Percentiles rank a stretch among this genome's conserved stretches.
Evolutionary conservation across 1,284 basidiomycete species (phyloP).

Genomic region (Cutaneotrichosporon dermatis): DNA sequence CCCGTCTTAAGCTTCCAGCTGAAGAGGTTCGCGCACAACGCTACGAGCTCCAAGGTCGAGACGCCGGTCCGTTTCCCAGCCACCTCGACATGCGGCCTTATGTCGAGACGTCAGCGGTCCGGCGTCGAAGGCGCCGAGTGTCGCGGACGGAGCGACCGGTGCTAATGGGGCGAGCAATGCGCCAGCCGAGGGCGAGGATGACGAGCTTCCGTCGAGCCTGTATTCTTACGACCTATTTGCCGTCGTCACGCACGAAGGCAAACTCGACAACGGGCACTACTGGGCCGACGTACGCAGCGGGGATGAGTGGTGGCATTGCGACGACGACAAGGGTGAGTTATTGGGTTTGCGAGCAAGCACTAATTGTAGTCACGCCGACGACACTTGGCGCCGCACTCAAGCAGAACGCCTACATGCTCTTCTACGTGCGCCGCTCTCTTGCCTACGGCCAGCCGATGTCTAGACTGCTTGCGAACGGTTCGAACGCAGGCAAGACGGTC

Average conservation of each 20-base stretch:
- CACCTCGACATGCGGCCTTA: constrained; percentile 83
- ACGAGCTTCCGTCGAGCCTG: constrained; percentile 56
- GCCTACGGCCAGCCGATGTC: constrained; percentile 56
- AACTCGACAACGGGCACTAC: constrained; percentile 92
- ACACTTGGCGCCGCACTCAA: constrained; percentile 62
- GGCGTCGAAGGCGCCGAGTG: constrained; percentile 10
- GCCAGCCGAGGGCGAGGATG: constrained; percentile 7
- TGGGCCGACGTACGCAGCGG: constrained; percentile 39
- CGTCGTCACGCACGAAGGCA: constrained; percentile 91
- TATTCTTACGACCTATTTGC: constrained; percentile 91
- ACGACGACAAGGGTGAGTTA: constrained; percentile 77
- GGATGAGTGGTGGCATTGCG: constrained; percentile 83
- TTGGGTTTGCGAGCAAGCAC: not conserved
- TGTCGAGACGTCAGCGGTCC: constrained; percentile 50
- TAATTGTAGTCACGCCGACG: constrained; percentile 58
- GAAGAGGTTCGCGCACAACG: constrained; percentile 91
- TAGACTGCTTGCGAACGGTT: constrained; percentile 13
- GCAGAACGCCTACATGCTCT: constrained; percentile 83
- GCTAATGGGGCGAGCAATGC: not conserved
- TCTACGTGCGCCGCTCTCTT: constrained; percentile 80
- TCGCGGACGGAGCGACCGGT: constrained; percentile 2
- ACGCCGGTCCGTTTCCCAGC: constrained; percentile 72
- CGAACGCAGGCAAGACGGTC: constrained; percentile 8
- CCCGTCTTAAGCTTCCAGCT: constrained; percentile 92
- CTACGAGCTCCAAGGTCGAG: constrained; percentile 78